These are phyloP conservation scores for Hirsutella minnesotensis DNA, from an alignment of 2,329 filamentous ascomycete genomes.

Conservation along the genomic window DNA sequence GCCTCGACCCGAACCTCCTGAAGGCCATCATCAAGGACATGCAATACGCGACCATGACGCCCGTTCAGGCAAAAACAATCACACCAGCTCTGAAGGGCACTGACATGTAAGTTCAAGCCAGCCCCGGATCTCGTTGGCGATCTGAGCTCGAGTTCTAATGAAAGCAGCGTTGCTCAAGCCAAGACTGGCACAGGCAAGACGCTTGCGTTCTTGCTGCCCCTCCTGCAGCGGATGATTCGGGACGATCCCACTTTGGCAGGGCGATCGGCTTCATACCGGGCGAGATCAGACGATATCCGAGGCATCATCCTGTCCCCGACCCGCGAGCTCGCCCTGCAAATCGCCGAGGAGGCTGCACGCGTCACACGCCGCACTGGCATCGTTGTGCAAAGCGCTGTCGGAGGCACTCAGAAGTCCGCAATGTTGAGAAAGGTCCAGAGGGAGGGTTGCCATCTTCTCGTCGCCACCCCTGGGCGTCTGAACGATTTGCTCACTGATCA, in stretches of 20 bases:
- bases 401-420: slow-evolving; percentile 66
- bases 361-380: slow-evolving; percentile 55
- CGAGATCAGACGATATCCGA: slow-evolving; percentile 47
- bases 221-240: slow-evolving; percentile 66
- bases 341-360: slow-evolving; percentile 65
- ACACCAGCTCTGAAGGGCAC: slow-evolving; percentile 64
- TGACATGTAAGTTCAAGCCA: slow-evolving; percentile 57
- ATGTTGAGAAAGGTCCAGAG: slow-evolving; percentile 58
- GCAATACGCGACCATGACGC: slow-evolving; percentile 77
- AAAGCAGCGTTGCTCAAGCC: slow-evolving; percentile 69
- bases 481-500: slow-evolving; percentile 67
- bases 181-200: slow-evolving; percentile 98
- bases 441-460: slow-evolving; percentile 76
- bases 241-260: slow-evolving; percentile 49
- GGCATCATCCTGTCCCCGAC: slow-evolving; percentile 69
- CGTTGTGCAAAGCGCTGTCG: slow-evolving; percentile 66
- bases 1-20: slow-evolving; percentile 55
- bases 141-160: slow-evolving; percentile 8
- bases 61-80: slow-evolving; percentile 80
- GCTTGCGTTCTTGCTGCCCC: slow-evolving; percentile 78
- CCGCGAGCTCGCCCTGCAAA: slow-evolving; percentile 71
- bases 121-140: neutral
- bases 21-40: slow-evolving; percentile 58
- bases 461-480: slow-evolving; percentile 83
- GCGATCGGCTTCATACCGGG: slow-evolving; percentile 20